Evolutionary conservation across 176 grass and related monocot species (phyloP).

Genomic region (Secale cereale): DNA sequence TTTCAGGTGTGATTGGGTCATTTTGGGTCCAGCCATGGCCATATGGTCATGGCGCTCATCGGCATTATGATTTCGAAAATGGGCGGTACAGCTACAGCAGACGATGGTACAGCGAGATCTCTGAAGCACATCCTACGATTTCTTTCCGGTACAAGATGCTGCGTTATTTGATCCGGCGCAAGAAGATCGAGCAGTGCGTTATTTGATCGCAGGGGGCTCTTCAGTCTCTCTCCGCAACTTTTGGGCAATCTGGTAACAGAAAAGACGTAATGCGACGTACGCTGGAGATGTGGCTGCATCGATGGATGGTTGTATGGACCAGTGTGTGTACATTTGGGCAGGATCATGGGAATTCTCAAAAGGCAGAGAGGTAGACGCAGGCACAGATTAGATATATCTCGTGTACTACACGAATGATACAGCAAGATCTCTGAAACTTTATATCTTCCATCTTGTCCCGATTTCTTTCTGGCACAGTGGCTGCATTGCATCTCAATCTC

Average conservation of each 20-base stretch:
- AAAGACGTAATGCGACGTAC: neutral
- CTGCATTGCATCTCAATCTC: neutral
- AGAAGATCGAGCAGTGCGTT: neutral
- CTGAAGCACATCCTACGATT: neutral
- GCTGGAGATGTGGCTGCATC: slow-evolving; percentile 10
- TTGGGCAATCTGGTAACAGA: slow-evolving; percentile 9
- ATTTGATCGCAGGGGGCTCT: neutral
- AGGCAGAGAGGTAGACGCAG: neutral
- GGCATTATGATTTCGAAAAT: neutral
- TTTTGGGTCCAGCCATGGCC: neutral
- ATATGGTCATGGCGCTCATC: neutral
- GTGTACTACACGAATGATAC: neutral
- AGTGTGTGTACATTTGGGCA: neutral
- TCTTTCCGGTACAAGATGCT: neutral
- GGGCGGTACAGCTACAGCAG: neutral
- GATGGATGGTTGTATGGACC: neutral
- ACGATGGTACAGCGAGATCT: neutral
- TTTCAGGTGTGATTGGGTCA: slow-evolving; percentile 27
- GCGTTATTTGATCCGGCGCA: neutral
- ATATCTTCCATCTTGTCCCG: neutral
- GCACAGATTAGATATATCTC: neutral
- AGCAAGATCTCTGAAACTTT: neutral
- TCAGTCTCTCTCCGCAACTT: neutral
- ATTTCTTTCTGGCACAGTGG: neutral
- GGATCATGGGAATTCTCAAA: neutral